A percentile compares a stretch with the other conserved stretches of the same genome.
These are phyloP conservation scores for Candida methanosorbosa DNA, from an alignment of 805 yeast species.

Conservation along the genomic window DNA sequence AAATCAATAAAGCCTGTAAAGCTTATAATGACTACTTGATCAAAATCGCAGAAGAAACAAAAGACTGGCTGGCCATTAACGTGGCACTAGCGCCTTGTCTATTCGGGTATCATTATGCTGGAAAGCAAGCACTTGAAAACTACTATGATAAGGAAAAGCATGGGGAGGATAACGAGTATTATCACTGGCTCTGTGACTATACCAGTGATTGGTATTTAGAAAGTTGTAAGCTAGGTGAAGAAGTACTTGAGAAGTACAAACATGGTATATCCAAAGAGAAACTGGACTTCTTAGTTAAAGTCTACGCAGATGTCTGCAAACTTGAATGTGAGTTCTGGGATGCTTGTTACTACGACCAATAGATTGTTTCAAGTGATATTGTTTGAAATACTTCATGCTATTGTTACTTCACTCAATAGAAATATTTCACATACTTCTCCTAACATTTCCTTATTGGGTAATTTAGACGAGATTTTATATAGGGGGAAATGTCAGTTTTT, in stretches of 20 bases:
- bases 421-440: too few relatives aligned
- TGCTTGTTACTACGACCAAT: slow-evolving; percentile 13
- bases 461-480: too few relatives aligned
- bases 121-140: slow-evolving; percentile 9
- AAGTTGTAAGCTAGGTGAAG: slow-evolving; percentile 44
- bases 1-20: slow-evolving; percentile 47
- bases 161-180: slow-evolving; percentile 21
- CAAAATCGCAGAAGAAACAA: slow-evolving; percentile 39
- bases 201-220: slow-evolving; percentile 45
- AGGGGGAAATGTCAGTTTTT: too few relatives aligned
- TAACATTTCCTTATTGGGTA: too few relatives aligned
- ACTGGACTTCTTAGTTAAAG: slow-evolving; percentile 36
- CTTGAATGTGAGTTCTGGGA: slow-evolving; percentile 69
- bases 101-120: slow-evolving; percentile 62
- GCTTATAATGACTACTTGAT: slow-evolving; percentile 55
- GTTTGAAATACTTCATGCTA: too few relatives aligned
- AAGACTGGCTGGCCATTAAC: slow-evolving; percentile 57
- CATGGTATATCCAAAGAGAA: slow-evolving; percentile 33
- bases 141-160: slow-evolving; percentile 5
- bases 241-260: slow-evolving; percentile 36
- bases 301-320: slow-evolving; percentile 49
- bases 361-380: background rate
- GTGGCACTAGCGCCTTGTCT: slow-evolving; percentile 71
- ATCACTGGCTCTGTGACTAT: slow-evolving; percentile 58
- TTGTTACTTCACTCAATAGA: too few relatives aligned